phyloP scores from a whole-genome alignment of 495 filamentous ascomycete genomes.

The Hypoxylon cercidicola region DNA sequence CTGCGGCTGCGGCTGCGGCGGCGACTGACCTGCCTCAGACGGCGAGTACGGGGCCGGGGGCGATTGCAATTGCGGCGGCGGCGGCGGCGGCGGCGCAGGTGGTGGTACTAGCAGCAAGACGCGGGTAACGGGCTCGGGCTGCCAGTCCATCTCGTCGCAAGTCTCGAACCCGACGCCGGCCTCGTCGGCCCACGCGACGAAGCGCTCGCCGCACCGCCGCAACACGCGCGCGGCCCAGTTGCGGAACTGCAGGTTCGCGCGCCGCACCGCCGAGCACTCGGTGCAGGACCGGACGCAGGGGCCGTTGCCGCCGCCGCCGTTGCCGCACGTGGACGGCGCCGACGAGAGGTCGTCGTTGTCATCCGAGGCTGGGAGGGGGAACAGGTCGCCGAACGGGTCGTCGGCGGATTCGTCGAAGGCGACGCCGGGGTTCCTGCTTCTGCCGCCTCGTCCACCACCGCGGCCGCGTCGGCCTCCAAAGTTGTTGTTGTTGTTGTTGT shows the following conservation, averaged over 20 bases:
- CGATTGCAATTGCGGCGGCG: too few species aligned
- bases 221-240: constrained; percentile 35
- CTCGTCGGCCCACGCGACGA: constrained; percentile 48
- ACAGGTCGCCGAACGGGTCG: not conserved
- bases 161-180: constrained; percentile 41
- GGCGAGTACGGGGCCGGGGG: too few species aligned
- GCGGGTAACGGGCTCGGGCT: constrained; percentile 45
- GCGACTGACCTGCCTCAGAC: not conserved
- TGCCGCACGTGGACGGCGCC: not conserved
- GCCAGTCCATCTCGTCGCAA: constrained; percentile 54
- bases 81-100: not conserved
- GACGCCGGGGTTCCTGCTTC: constrained; percentile 3
- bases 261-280: constrained; percentile 41
- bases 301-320: not conserved
- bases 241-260: constrained; percentile 42
- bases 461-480: not conserved
- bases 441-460: not conserved
- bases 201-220: constrained; percentile 10
- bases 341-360: not conserved
- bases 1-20: not conserved
- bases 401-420: not conserved
- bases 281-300: constrained; percentile 35
- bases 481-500: not conserved
- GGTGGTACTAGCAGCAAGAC: constrained; percentile 28
- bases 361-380: not conserved